Percentiles rank a stretch among this genome's conserved stretches.
Evolutionary conservation across 2,329 filamentous ascomycete genomes (phyloP).

Genomic region (Hymenoscyphus infarciens): DNA sequence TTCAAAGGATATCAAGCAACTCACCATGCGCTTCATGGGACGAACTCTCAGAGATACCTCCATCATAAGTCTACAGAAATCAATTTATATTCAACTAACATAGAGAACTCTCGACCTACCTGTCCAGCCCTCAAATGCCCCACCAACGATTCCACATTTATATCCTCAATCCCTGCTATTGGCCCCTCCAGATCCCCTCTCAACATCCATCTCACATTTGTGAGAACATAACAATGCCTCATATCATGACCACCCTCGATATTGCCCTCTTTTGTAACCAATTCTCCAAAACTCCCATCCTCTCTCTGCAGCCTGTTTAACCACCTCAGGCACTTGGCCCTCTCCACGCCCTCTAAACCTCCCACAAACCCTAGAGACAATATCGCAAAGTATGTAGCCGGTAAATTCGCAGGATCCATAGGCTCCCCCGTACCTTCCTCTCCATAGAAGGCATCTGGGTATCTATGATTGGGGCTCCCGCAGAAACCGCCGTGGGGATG

Average conservation of each 20-base stretch:
- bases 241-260: slow-evolving; percentile 81
- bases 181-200: slow-evolving; percentile 54
- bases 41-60: slow-evolving; percentile 34
- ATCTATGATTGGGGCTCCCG: slow-evolving; percentile 69
- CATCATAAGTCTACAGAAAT: slow-evolving; percentile 33
- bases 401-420: slow-evolving; percentile 77
- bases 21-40: slow-evolving; percentile 36
- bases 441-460: slow-evolving; percentile 34
- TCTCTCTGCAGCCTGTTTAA: slow-evolving; percentile 69
- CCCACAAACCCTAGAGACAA: slow-evolving; percentile 63
- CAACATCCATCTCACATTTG: slow-evolving; percentile 78
- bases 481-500: slow-evolving; percentile 85
- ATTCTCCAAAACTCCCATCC: slow-evolving; percentile 91
- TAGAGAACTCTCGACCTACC: slow-evolving; percentile 36
- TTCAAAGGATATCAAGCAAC: slow-evolving; percentile 1
- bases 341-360: slow-evolving; percentile 60
- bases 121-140: slow-evolving; percentile 66
- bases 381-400: slow-evolving; percentile 86
- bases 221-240: slow-evolving; percentile 82
- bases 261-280: slow-evolving; percentile 53
- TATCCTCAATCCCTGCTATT: slow-evolving; percentile 58
- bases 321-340: slow-evolving; percentile 68
- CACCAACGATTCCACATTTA: slow-evolving; percentile 68
- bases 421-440: slow-evolving; percentile 40
- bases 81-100: slow-evolving; percentile 12